phyloP scores from a whole-genome alignment of 371 early-diverging fungal species.

The Thermomucor indicae-seudaticae region DNA sequence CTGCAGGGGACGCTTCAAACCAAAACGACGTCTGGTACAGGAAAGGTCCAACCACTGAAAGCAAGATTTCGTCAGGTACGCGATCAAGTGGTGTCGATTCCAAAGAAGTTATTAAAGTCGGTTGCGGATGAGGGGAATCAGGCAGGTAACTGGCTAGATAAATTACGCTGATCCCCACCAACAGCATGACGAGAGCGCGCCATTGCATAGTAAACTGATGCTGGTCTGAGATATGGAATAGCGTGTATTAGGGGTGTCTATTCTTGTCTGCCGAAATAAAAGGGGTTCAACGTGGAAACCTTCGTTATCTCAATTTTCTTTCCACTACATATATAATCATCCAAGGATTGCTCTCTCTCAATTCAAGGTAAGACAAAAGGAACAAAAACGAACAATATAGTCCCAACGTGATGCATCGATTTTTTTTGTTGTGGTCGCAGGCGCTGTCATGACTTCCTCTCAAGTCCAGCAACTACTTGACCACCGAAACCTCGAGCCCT shows the following conservation, averaged over 20 bases:
- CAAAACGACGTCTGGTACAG: slow-evolving; percentile 5
- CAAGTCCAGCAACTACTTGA: slow-evolving; percentile 13
- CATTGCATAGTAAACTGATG: slow-evolving; percentile 50
- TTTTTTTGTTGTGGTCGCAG: slow-evolving; percentile 8
- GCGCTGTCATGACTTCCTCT: slow-evolving; percentile 11
- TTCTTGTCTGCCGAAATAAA: too few species aligned
- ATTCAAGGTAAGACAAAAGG: too few species aligned
- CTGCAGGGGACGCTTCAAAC: neutral
- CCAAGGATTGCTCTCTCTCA: too few species aligned
- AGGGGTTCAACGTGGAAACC: too few species aligned
- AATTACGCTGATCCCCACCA: slow-evolving; percentile 30
- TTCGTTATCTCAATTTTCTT: too few species aligned
- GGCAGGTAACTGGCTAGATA: slow-evolving; percentile 35
- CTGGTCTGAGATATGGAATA: too few species aligned
- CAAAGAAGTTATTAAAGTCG: slow-evolving; percentile 17
- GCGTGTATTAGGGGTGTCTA: too few species aligned
- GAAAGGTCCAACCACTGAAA: neutral
- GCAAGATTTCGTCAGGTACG: slow-evolving; percentile 6
- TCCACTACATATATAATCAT: too few species aligned
- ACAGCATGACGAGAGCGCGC: slow-evolving; percentile 32
- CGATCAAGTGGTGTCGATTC: slow-evolving; percentile 7
- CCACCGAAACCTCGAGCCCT: slow-evolving; percentile 43
- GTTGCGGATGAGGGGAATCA: slow-evolving; percentile 34
- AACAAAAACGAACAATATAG: too few species aligned
- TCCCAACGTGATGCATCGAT: too few species aligned